phyloP scores from a whole-genome alignment of 768 basidiomycete genomes.

The Suillus decipiens region DNA sequence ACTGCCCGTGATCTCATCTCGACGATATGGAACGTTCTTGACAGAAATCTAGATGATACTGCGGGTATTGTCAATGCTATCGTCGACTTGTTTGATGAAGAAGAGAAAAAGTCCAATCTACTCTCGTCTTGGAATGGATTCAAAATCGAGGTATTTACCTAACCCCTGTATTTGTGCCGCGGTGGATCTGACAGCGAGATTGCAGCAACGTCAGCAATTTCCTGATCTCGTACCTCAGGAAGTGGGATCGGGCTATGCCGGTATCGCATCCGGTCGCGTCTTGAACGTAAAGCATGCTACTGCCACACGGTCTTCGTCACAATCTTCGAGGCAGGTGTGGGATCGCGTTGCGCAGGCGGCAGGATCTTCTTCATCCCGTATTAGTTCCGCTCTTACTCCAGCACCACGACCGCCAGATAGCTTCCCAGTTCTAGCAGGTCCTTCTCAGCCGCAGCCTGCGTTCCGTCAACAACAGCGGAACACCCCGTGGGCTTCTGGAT shows the following conservation, averaged over 20 bases:
- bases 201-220: constrained; percentile 84
- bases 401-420: constrained; percentile 28
- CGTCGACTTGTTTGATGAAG: constrained; percentile 79
- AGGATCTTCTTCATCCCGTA: constrained; percentile 40
- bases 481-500: constrained; percentile 60
- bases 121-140: constrained; percentile 82
- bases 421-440: constrained; percentile 33
- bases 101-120: constrained; percentile 79
- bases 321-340: constrained; percentile 71
- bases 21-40: constrained; percentile 82
- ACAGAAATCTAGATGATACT: constrained; percentile 68
- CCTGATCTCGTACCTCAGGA: constrained; percentile 69
- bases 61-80: constrained; percentile 71
- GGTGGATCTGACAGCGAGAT: constrained; percentile 6
- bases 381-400: constrained; percentile 18
- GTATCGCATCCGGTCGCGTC: constrained; percentile 79
- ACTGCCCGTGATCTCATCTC: constrained; percentile 83
- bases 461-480: constrained; percentile 50
- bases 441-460: constrained; percentile 11
- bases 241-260: constrained; percentile 69
- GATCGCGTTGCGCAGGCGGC: constrained; percentile 89
- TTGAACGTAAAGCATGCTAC: constrained; percentile 83
- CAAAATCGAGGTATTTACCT: constrained; percentile 66
- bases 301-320: constrained; percentile 53
- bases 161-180: background rate